These are phyloP conservation scores for Penicillium antarcticum DNA, from an alignment of 495 filamentous ascomycete species.

Conservation along the genomic window DNA sequence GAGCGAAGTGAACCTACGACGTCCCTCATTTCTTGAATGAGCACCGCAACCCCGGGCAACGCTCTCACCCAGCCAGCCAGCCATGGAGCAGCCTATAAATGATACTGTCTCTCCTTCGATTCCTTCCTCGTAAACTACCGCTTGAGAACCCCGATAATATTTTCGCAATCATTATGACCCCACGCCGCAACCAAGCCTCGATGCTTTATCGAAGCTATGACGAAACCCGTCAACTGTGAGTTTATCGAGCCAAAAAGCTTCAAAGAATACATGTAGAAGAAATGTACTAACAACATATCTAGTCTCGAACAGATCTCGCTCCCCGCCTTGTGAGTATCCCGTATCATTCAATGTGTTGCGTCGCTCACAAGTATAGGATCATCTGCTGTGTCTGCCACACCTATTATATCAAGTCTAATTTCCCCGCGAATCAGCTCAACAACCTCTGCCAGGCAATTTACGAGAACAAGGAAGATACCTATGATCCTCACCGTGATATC, in stretches of 20 bases:
- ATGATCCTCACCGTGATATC: neutral
- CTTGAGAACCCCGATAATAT: no score
- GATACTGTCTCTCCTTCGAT: no score
- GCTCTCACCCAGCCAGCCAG: neutral
- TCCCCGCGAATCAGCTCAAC: conserved; percentile 2
- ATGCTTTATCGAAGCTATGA: no score
- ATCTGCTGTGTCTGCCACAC: conserved; percentile 4
- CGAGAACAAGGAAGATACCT: neutral
- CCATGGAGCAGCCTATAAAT: no score
- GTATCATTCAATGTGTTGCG: neutral
- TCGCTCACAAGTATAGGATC: neutral
- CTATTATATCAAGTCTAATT: neutral
- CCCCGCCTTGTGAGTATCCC: neutral
- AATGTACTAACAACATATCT: neutral
- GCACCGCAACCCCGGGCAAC: neutral
- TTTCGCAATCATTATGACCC: no score
- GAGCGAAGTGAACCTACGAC: neutral
- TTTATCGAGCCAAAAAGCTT: no score
- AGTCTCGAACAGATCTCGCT: neutral
- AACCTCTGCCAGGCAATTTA: neutral
- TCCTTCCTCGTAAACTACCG: no score
- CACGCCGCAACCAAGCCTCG: no score
- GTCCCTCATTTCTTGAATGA: neutral
- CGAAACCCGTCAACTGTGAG: no score
- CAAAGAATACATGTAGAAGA: no score